phyloP scores from a whole-genome alignment of 2,329 filamentous ascomycete species.

The Xylaria arbuscula region DNA sequence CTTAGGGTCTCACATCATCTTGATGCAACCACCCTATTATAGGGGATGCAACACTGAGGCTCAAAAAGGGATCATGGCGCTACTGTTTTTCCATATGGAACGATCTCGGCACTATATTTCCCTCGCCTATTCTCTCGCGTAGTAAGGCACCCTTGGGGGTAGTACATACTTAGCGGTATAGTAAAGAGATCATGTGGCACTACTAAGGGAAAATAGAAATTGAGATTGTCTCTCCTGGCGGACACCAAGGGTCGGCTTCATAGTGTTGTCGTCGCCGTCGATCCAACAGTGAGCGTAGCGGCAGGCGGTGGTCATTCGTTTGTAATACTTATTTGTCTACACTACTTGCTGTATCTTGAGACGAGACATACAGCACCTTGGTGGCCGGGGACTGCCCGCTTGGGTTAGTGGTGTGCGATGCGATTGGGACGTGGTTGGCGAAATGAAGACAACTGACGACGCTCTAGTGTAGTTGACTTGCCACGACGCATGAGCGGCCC shows the following conservation, averaged over 20 bases:
- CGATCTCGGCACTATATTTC: conserved; percentile 4
- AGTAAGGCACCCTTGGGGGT: neutral
- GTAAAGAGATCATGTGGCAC: conserved; percentile 11
- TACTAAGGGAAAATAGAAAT: conserved; percentile 11
- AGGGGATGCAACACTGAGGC: conserved; percentile 30
- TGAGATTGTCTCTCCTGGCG: neutral
- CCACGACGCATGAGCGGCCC: conserved; percentile 8
- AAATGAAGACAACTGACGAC: conserved; percentile 2
- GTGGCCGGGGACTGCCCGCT: neutral
- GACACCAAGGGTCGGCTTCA: neutral
- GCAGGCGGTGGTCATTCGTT: neutral
- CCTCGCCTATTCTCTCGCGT: neutral
- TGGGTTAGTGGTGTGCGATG: neutral
- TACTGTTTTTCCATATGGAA: conserved; percentile 1
- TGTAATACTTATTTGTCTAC: conserved; percentile 1
- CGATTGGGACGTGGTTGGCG: neutral
- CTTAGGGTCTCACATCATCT: conserved; percentile 18
- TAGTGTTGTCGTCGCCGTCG: conserved; percentile 3
- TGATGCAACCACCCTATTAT: conserved; percentile 23
- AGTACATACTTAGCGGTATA: neutral
- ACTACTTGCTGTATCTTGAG: neutral
- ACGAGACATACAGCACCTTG: neutral
- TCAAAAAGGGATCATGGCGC: conserved; percentile 13
- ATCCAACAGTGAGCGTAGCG: conserved; percentile 2
- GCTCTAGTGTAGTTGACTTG: neutral